A percentile compares a stretch with the other conserved stretches of the same genome.
phyloP scores from a whole-genome alignment of 768 basidiomycete species.

The Russula sp. region DNA sequence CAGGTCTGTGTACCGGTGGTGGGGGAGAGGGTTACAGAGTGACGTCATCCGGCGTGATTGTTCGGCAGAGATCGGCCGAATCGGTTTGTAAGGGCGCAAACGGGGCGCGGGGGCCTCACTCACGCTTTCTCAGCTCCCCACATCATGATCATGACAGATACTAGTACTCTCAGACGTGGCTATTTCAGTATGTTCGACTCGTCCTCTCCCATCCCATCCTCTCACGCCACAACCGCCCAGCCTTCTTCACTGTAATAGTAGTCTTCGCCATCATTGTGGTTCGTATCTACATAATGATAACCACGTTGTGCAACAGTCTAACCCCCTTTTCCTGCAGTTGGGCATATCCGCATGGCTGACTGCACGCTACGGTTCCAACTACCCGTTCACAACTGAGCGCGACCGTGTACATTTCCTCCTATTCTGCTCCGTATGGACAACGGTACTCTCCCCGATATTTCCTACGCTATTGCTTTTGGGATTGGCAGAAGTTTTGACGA shows the following conservation, averaged over 20 bases:
- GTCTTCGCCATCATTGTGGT: constrained; percentile 29
- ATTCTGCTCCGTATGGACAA: constrained; percentile 31
- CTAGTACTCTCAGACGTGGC: constrained; percentile 15
- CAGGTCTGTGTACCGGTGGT: constrained; percentile 27
- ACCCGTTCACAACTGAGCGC: constrained; percentile 46
- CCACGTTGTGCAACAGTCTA: background rate
- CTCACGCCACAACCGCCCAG: constrained; percentile 9
- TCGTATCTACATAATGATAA: background rate
- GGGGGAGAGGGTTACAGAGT: background rate
- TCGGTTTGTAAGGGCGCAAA: too few relatives aligned
- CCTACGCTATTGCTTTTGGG: constrained; percentile 12
- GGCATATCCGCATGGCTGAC: constrained; percentile 71
- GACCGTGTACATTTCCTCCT: constrained; percentile 42
- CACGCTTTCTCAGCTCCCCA: background rate
- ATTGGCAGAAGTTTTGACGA: constrained; percentile 1
- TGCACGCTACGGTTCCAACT: constrained; percentile 57
- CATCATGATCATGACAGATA: constrained; percentile 21
- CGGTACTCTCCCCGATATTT: constrained; percentile 27
- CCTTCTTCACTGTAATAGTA: constrained; percentile 21
- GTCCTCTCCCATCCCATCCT: background rate
- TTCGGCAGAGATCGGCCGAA: background rate
- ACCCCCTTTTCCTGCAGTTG: constrained; percentile 43
- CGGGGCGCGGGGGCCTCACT: too few relatives aligned
- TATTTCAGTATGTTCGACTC: constrained; percentile 20
- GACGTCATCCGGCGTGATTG: constrained; percentile 5